Evolutionary conservation across 805 yeast species (phyloP), one percentile per base, ranked within the genome.

Genomic region (Ogataea corticis): DNA sequence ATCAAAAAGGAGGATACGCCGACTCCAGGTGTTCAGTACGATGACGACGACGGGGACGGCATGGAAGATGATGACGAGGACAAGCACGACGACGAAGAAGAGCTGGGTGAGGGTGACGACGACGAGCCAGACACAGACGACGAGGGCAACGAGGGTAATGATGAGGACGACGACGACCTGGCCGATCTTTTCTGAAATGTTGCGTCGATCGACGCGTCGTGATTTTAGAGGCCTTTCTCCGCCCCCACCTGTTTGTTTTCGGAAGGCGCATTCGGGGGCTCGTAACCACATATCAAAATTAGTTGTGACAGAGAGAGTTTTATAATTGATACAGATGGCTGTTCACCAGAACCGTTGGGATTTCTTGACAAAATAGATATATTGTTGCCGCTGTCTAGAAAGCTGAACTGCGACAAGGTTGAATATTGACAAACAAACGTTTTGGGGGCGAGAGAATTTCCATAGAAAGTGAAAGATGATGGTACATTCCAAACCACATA

Each of bases 21-120:
- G 13, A 12, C 18, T 25, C 63, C 56, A 2, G 68, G 59, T 67
- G 31, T 12, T 36, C 32, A 27, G 34, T 16, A 41, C 14, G 44
- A 92, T 87, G 58, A 75, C 83, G 48, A 72, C 79, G 58, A 89
- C 87, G 71, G n/a, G n/a, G n/a, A n/a, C n/a, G n/a, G n/a, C n/a
- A n/a, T n/a, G n/a, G n/a, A n/a, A n/a, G n/a, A 75, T 73, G 64
- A 72, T 82, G 51, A 85, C 81, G 58, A 70, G 84, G 56, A 70
- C 66, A 52, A 67, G 65, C 39, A 74, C 67, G 45, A 41, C 17
- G 49, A 59, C 7, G 54, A 54, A 29, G 51, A 51, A 18, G 57
- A 43, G 11, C 52, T 43, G n/a, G 51, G 46, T 12, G 55, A 48
- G 7, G 49, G 42, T 10, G 57, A 47, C 13, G 54, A 49, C 11